These are phyloP conservation scores for Pisolithus sp. DNA, from an alignment of 768 basidiomycete genomes.

Conservation along the genomic window DNA sequence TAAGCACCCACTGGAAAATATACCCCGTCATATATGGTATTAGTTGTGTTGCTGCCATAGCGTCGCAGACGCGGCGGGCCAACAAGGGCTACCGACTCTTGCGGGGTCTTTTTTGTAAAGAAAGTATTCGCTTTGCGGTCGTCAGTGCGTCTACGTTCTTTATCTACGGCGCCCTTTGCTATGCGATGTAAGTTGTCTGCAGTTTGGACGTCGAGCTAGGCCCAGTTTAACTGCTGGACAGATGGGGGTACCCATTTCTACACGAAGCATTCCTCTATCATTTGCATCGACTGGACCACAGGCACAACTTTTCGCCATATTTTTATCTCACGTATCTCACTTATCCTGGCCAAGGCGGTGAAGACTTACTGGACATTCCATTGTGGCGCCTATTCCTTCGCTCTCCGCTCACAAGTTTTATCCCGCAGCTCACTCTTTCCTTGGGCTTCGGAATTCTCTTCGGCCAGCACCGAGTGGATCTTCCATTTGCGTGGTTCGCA, in stretches of 20 bases:
- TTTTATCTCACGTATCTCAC: constrained; percentile 93
- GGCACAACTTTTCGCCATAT: constrained; percentile 98
- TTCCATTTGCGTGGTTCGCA: constrained; percentile 84
- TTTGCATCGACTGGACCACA: constrained; percentile 83
- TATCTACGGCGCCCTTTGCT: constrained; percentile 56
- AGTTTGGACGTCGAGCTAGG: neutral
- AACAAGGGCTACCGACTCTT: constrained; percentile 24
- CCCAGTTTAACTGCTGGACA: constrained; percentile 25
- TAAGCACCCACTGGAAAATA: constrained; percentile 94
- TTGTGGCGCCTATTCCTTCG: constrained; percentile 43
- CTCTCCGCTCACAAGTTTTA: constrained; percentile 76
- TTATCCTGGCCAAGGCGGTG: constrained; percentile 43
- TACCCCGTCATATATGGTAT: constrained; percentile 90
- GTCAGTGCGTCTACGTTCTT: constrained; percentile 67
- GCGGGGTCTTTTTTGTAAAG: constrained; percentile 39
- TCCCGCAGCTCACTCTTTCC: constrained; percentile 74
- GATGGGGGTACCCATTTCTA: constrained; percentile 93
- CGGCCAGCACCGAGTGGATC: constrained; percentile 47
- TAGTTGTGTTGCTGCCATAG: constrained; percentile 45
- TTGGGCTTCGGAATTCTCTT: constrained; percentile 70
- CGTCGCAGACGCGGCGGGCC: constrained; percentile 15
- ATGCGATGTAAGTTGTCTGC: constrained; percentile 57
- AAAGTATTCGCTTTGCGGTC: constrained; percentile 57
- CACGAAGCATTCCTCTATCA: constrained; percentile 94
- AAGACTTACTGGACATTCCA: constrained; percentile 15